A percentile compares a stretch with the other conserved stretches of the same genome.
These are phyloP conservation scores for Salix dunnii DNA, from an alignment of 345 rosid genomes.

Conservation along the genomic window DNA sequence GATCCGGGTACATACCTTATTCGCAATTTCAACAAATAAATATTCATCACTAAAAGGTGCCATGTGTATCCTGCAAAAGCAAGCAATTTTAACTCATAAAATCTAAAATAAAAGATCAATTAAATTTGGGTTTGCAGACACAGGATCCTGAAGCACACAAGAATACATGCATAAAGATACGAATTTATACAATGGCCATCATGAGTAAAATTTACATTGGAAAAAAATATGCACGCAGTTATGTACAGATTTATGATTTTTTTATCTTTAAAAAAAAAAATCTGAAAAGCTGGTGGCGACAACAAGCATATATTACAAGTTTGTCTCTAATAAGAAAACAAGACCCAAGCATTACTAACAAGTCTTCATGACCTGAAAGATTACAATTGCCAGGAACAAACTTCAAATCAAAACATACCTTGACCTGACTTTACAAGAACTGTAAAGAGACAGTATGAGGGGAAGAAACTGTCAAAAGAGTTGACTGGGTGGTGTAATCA, in stretches of 20 bases:
- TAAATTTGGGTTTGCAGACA: not conserved
- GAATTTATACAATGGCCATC: not conserved
- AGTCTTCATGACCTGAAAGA: too few species aligned
- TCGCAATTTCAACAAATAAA: slow-evolving; percentile 92
- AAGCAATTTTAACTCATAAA: slow-evolving; percentile 14
- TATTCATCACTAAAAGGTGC: slow-evolving; percentile 98
- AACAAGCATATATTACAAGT: not conserved
- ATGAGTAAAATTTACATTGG: not conserved
- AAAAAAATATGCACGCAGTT: not conserved
- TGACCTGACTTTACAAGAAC: not conserved
- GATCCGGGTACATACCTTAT: slow-evolving; percentile 60
- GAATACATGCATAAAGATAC: not conserved
- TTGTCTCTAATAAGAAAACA: not conserved
- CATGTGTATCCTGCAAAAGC: slow-evolving; percentile 88
- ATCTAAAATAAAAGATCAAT: slow-evolving; percentile 9
- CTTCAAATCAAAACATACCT: not conserved
- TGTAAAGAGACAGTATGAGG: not conserved
- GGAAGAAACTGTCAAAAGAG: not conserved
- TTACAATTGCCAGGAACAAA: not conserved
- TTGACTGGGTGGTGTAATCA: not conserved
- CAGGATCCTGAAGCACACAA: not conserved
- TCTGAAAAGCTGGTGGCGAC: not conserved
- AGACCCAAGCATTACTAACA: not conserved
- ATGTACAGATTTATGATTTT: not conserved
- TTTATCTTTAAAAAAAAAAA: too few species aligned